Percentiles rank a stretch among this genome's conserved stretches.
These are phyloP conservation scores for Umbilicaria muhlenbergii DNA, from an alignment of 495 filamentous ascomycete genomes.

Conservation along the genomic window DNA sequence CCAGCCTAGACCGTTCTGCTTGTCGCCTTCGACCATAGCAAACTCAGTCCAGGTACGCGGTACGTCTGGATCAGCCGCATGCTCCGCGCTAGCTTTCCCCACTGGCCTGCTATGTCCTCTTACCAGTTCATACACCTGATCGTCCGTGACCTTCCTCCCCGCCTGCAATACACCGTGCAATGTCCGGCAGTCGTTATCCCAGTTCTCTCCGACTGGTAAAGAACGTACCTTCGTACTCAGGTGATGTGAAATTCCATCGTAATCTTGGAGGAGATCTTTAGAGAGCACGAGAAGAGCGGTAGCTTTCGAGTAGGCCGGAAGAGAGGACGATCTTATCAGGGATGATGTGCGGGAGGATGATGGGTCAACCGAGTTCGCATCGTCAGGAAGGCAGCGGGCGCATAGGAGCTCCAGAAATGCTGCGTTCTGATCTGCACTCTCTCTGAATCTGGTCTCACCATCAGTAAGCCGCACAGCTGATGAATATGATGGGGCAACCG, in stretches of 20 bases:
- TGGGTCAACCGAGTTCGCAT: not conserved
- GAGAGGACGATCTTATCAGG: not conserved
- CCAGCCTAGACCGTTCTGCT: conserved; percentile 9
- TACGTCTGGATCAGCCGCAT: not conserved
- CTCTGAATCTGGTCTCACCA: too few relatives aligned
- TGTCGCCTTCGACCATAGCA: not conserved
- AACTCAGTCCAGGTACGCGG: too few relatives aligned
- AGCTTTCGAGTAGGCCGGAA: not conserved
- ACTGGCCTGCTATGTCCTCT: not conserved
- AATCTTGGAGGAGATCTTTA: conserved; percentile 2
- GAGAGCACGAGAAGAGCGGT: conserved; percentile 1
- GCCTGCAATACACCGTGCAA: conserved; percentile 4
- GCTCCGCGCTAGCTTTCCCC: conserved; percentile 1
- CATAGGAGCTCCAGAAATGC: too few relatives aligned
- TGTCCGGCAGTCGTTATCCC: conserved; percentile 4
- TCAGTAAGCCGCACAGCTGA: too few relatives aligned
- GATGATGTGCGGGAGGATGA: not conserved
- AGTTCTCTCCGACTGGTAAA: not conserved
- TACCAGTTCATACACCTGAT: conserved; percentile 1
- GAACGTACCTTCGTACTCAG: not conserved
- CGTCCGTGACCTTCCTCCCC: conserved; percentile 5
- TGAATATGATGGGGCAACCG: not conserved
- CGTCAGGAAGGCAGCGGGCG: too few relatives aligned
- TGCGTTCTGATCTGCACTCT: too few relatives aligned
- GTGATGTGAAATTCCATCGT: conserved; percentile 3